Conservation (phyloP, 306 rosid genomes). For the Malus sylvestris region DNA sequence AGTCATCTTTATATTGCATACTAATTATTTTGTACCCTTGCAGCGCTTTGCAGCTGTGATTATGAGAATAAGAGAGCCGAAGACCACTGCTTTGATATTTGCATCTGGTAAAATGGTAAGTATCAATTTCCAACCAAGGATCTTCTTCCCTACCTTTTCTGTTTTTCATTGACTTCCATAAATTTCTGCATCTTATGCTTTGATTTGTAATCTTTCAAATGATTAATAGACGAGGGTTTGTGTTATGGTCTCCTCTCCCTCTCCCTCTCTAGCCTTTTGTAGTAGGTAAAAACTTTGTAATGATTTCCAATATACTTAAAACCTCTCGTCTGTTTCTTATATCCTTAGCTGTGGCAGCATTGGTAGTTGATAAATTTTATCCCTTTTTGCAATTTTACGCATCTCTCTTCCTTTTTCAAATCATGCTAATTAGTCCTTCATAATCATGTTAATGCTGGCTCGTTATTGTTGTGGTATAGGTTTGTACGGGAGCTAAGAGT, state of each 20-base stretch:
- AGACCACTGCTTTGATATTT: conserved; percentile 88
- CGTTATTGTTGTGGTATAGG: conserved; percentile 37
- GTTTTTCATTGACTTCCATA: neutral
- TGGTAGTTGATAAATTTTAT: neutral
- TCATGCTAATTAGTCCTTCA: neutral
- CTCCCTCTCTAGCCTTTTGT: neutral
- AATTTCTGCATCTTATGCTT: neutral
- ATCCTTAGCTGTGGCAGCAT: too few species aligned
- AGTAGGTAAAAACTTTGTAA: neutral
- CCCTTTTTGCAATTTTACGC: neutral
- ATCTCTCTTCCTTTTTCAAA: neutral
- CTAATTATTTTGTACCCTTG: conserved; percentile 8
- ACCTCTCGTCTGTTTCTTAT: neutral
- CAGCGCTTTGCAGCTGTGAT: conserved; percentile 99
- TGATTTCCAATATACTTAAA: neutral
- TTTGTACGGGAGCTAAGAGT: conserved; percentile 96
- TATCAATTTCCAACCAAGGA: neutral
- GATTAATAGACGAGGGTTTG: neutral
- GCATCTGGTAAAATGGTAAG: conserved; percentile 97
- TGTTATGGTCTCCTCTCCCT: neutral
- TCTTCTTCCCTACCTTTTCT: neutral
- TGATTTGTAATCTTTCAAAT: neutral
- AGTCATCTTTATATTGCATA: neutral
- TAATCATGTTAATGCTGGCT: neutral
- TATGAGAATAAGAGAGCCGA: conserved; percentile 98